Evolutionary conservation across 2,329 filamentous ascomycete species (phyloP).

Genomic region (Aspergillus sp.): DNA sequence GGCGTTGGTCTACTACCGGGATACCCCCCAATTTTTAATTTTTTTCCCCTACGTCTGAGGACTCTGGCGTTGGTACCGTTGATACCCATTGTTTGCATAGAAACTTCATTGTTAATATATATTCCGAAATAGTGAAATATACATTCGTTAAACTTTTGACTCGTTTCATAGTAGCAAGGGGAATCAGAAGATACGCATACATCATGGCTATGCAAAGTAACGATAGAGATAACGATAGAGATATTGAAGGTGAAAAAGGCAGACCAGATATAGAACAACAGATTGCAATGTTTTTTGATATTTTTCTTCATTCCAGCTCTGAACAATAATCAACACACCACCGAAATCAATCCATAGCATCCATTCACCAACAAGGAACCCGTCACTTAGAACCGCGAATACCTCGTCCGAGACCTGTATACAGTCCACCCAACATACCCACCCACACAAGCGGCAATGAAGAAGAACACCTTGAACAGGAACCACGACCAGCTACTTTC

Average conservation of each 20-base stretch:
- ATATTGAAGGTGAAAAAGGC: conserved; percentile 6
- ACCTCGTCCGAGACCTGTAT: conserved; percentile 65
- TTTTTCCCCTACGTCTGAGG: not conserved
- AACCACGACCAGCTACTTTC: conserved; percentile 65
- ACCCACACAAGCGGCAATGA: conserved; percentile 68
- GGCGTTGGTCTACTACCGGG: not conserved
- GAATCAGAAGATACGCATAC: conserved; percentile 15
- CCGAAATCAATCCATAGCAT: not conserved
- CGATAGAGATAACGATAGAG: conserved; percentile 16
- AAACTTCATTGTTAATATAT: not conserved
- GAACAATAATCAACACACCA: not conserved
- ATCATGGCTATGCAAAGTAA: conserved; percentile 23
- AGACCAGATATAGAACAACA: not conserved
- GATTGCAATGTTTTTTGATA: conserved; percentile 11
- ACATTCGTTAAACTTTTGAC: conserved; percentile 11
- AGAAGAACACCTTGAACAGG: conserved; percentile 78
- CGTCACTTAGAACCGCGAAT: conserved; percentile 34
- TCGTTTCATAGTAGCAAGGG: conserved; percentile 13
- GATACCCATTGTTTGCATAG: conserved; percentile 6
- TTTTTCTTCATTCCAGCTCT: conserved; percentile 6
- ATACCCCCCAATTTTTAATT: not conserved
- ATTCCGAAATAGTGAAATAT: not conserved
- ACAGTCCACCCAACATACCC: conserved; percentile 83
- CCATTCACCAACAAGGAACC: not conserved
- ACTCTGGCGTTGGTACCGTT: not conserved